Conservation (phyloP, 192 early-diverging fungal genomes). For the Backusella circina region DNA sequence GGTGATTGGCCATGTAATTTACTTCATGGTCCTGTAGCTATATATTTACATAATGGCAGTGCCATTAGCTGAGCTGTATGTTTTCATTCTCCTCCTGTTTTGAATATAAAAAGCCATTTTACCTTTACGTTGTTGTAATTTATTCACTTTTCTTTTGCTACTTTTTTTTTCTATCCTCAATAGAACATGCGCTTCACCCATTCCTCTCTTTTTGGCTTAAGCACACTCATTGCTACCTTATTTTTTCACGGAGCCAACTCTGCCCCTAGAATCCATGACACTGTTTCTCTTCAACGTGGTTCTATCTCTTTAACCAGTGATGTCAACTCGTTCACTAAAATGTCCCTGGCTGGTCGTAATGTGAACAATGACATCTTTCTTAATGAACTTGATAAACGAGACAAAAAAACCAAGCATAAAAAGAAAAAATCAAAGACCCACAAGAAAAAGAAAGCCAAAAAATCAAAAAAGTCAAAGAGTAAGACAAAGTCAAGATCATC, state of each 20-base stretch:
- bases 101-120: neutral
- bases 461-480: neutral
- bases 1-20: neutral
- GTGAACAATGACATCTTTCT: neutral
- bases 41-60: neutral
- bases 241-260: neutral
- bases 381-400: neutral
- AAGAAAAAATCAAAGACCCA: neutral
- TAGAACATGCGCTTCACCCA: neutral
- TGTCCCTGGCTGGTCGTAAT: slow-evolving; percentile 2
- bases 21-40: neutral
- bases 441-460: neutral
- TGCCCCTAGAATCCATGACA: neutral
- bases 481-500: neutral
- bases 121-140: neutral
- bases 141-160: neutral
- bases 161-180: neutral
- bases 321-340: neutral
- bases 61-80: neutral
- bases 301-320: neutral
- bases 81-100: neutral
- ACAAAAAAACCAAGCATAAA: neutral
- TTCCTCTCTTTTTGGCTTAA: slow-evolving; percentile 7
- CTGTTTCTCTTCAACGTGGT: neutral
- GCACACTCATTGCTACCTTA: neutral